Evolutionary conservation across 257 asterid genomes (phyloP), one percentile per base, ranked within the genome.

Genomic region (Nicotiana tomentosiformis): DNA sequence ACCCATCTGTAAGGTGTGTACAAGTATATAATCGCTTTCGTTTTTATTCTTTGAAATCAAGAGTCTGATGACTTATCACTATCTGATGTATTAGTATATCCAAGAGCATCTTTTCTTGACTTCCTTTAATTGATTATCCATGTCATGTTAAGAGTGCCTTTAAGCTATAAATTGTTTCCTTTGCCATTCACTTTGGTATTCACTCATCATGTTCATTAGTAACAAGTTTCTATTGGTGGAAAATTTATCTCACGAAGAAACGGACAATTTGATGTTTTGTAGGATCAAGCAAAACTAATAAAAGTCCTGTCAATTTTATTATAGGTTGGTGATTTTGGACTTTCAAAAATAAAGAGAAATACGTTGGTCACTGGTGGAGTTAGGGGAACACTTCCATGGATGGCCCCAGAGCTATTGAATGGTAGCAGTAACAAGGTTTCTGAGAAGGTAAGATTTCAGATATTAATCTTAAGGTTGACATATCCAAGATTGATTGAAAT

Each of bases 381-480:
- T 11, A 89, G 98, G 78, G 98, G 98, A 86, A 95, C 98, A 46
- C 98, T 95, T 82, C 98, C 98, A 33, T 95, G 98, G 97, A 95
- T 95, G 98, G 98, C 98, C 80, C 98, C 98, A 1, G 98, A 95
- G 93, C 85, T 95, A 37, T 86, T 95, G 84, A 95, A 93, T 66
- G 98, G 99, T 18, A 88, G 99, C 92, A 95, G 98, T 68, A 95
- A 92, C 86, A 93, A 90, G 90, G 99, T 95, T 78, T 95, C 99
- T 2, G 99, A 95, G 87, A 95, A 95, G 98, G 96, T 90, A 84
- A 81, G 82, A 46, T 23, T 56, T 49, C 80, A 49, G 62, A 74
- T 74, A 15, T 37, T 74, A 14, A 74, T 74, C 23, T 26, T 74
- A 23, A 2, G 39, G 29, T 72, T 43, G 20, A 49, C 39, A 74